Evolutionary conservation across 352 stramenopile species (phyloP), one percentile per base, ranked within the genome.

Genomic region (Phytophthora fragariae): DNA sequence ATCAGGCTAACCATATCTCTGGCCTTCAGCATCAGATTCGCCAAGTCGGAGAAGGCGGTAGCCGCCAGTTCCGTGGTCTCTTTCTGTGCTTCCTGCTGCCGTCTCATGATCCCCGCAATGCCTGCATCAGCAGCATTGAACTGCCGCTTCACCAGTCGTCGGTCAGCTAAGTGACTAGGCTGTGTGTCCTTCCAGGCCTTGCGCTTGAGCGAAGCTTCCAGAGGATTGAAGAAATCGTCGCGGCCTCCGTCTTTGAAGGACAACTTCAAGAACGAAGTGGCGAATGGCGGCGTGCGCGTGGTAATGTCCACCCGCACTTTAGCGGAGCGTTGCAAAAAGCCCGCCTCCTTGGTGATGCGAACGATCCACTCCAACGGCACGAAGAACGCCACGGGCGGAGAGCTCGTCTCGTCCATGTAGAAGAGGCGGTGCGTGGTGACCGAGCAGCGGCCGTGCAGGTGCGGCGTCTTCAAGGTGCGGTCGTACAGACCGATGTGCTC

Each of bases 1-100:
- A 98, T 97, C 49, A 98, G 79, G 29, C 85, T 86, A 33, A 97
- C 94, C 80, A 98, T 93, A 75, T 98, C 94, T 67, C 89, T 89
- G 31, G 94, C 93, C 58, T 96, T 97, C 19, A 92, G 70, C 85
- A 98, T 97, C 35, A 98, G 80, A 62, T 92, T 94, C 8, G 93
- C 86, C 70, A 98, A 77, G 58, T 98, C 94, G 2, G 92, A 92
- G 68, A 98, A 98, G 15, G 93, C 93, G 8, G 92, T 83, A 7
- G 83, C 77, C 3, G 90, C 85, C 44, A 97, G 67, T 57, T 95
- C 90, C 3, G 80, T 83, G n/a, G 88, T 93, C 59, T 94, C 86
- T 57, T 92, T 91, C 65, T 95, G 90, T 37, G 84, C 81, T 17
- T 94, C 88, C 37, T 95, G 83, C 29, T 94, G 90, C 9, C 90